Evolutionary conservation across 2,329 filamentous ascomycete genomes (phyloP).

Genomic region (Didymella keratinophila): DNA sequence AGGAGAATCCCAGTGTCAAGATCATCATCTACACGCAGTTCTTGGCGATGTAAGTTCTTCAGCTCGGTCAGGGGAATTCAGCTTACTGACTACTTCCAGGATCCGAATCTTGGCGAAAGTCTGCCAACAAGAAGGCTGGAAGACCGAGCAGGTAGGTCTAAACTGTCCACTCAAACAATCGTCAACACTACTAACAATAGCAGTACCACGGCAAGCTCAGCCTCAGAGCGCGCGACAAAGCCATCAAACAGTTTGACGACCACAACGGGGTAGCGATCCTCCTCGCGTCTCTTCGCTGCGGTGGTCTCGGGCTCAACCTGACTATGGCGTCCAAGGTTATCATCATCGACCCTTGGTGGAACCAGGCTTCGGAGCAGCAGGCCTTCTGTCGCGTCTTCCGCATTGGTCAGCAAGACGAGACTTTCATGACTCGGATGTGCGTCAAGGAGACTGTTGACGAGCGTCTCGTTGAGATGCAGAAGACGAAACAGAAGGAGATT

Average conservation of each 20-base stretch:
- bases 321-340: slow-evolving; percentile 63
- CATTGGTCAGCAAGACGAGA: slow-evolving; percentile 69
- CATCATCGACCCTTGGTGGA: slow-evolving; percentile 65
- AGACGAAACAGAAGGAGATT: slow-evolving; percentile 59
- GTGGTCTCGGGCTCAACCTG: slow-evolving; percentile 66
- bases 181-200: slow-evolving; percentile 16
- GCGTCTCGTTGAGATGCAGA: slow-evolving; percentile 63
- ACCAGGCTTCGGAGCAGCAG: slow-evolving; percentile 67
- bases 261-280: slow-evolving; percentile 55
- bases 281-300: slow-evolving; percentile 64
- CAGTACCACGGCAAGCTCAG: slow-evolving; percentile 61
- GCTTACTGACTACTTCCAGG: slow-evolving; percentile 28
- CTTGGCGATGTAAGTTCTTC: slow-evolving; percentile 52
- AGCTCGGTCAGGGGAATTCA: not conserved
- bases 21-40: slow-evolving; percentile 70
- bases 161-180: not conserved
- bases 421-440: slow-evolving; percentile 66
- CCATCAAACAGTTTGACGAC: slow-evolving; percentile 59
- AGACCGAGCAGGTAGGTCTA: slow-evolving; percentile 48
- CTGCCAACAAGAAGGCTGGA: slow-evolving; percentile 61
- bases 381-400: slow-evolving; percentile 69
- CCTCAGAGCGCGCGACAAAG: slow-evolving; percentile 54
- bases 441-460: slow-evolving; percentile 66
- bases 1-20: slow-evolving; percentile 59
- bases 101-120: slow-evolving; percentile 60